Percentiles rank a stretch among this genome's conserved stretches.
phyloP scores from a whole-genome alignment of 352 stramenopile genomes.

The Phytophthora foliorum region DNA sequence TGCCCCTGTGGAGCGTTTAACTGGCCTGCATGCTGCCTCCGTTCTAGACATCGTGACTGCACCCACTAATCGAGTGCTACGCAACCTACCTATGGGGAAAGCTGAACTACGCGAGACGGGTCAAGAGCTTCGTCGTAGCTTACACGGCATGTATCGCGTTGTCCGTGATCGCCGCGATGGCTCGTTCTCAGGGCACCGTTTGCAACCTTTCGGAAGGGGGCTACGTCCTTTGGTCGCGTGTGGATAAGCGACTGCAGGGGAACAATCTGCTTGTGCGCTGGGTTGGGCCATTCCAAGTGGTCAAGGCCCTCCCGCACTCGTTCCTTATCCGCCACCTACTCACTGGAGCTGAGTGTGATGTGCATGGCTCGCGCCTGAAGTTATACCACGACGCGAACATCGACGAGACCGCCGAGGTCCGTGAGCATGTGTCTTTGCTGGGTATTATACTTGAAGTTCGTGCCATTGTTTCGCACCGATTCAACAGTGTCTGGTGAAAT shows the following conservation, averaged over 20 bases:
- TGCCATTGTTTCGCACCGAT: not conserved
- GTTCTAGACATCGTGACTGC: conserved; percentile 1
- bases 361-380: conserved; percentile 17
- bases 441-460: conserved; percentile 15
- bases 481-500: conserved; percentile 8
- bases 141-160: not conserved
- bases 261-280: conserved; percentile 17
- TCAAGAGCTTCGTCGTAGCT: not conserved
- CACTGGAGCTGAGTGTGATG: conserved; percentile 12
- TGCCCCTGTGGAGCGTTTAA: conserved; percentile 15
- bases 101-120: not conserved
- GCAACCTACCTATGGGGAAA: not conserved
- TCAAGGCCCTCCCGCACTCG: conserved; percentile 10
- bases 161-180: conserved; percentile 14
- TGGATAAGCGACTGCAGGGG: conserved; percentile 9
- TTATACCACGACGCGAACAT: conserved; percentile 17
- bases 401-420: conserved; percentile 17
- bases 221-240: conserved; percentile 18
- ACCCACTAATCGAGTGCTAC: not conserved
- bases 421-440: too few relatives aligned
- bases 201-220: conserved; percentile 25
- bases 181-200: conserved; percentile 9
- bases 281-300: conserved; percentile 18
- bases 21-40: not conserved
- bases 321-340: conserved; percentile 27